Percentiles rank a stretch among this genome's conserved stretches.
These are phyloP conservation scores for Fusarium abutilonis DNA, from an alignment of 2,329 filamentous ascomycete species.

Conservation along the genomic window DNA sequence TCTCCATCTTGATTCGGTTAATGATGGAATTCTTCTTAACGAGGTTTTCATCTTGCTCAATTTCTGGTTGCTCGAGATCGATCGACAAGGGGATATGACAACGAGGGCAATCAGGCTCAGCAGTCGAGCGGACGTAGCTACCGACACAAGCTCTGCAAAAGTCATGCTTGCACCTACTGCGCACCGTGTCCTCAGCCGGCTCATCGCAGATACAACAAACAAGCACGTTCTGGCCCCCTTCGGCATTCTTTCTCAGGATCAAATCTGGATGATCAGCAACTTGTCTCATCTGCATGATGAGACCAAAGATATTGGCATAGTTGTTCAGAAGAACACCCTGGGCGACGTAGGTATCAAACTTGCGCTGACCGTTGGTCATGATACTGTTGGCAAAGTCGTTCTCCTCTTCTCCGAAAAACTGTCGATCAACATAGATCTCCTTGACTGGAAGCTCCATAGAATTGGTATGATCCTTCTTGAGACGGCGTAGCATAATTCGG, in stretches of 20 bases:
- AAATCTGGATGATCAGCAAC: conserved; percentile 96
- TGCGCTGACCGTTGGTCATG: conserved; percentile 88
- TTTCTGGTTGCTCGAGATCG: conserved; percentile 93
- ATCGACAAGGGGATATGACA: conserved; percentile 92
- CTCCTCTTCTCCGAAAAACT: conserved; percentile 97
- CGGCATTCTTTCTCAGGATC: conserved; percentile 85
- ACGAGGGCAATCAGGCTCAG: conserved; percentile 82
- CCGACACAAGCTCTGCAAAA: conserved; percentile 57
- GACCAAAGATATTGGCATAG: conserved; percentile 97
- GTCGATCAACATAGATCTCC: conserved; percentile 88
- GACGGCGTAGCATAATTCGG: conserved; percentile 92
- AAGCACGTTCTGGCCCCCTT: conserved; percentile 88
- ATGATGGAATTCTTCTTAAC: conserved; percentile 98
- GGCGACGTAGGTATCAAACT: conserved; percentile 95
- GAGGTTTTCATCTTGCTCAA: conserved; percentile 86
- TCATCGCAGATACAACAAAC: conserved; percentile 97
- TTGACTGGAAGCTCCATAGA: conserved; percentile 98
- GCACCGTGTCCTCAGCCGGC: conserved; percentile 91
- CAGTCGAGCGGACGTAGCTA: conserved; percentile 76
- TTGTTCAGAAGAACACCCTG: conserved; percentile 95
- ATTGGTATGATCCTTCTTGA: conserved; percentile 92
- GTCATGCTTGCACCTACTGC: conserved; percentile 91
- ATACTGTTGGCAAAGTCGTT: conserved; percentile 95
- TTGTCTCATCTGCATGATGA: conserved; percentile 99
- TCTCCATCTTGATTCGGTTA: conserved; percentile 98